Conservation (phyloP, 805 yeast species). For the Ogataea minuta region DNA sequence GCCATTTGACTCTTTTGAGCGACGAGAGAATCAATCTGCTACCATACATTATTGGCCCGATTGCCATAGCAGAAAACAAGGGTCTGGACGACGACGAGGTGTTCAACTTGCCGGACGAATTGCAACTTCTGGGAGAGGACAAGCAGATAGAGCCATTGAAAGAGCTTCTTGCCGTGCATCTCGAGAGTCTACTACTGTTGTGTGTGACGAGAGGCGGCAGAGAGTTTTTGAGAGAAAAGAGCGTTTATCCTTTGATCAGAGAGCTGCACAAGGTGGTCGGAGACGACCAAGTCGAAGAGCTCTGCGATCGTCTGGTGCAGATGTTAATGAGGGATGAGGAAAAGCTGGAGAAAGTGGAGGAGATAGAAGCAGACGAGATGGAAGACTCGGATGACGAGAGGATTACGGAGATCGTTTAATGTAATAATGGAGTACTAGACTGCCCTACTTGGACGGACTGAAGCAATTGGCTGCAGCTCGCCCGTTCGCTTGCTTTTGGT, state of each 20-base stretch:
- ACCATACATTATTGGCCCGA: constrained; percentile 79
- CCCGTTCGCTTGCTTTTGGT: no score
- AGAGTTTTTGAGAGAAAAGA: constrained; percentile 72
- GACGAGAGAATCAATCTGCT: constrained; percentile 68
- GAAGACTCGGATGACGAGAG: constrained; percentile 50
- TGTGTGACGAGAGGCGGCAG: constrained; percentile 75
- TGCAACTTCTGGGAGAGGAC: constrained; percentile 74
- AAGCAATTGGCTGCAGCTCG: no score
- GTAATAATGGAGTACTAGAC: neutral
- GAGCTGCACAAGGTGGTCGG: constrained; percentile 69
- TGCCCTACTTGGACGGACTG: no score
- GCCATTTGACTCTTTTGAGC: constrained; percentile 58
- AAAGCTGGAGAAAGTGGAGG: constrained; percentile 43
- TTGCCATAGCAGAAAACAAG: constrained; percentile 58
- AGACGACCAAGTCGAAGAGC: constrained; percentile 49
- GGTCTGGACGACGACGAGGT: constrained; percentile 79
- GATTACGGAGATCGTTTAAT: constrained; percentile 51
- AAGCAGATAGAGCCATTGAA: constrained; percentile 72
- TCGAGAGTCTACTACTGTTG: constrained; percentile 76
- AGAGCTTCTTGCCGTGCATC: constrained; percentile 64
- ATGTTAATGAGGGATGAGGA: constrained; percentile 91
- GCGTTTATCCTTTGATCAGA: constrained; percentile 82
- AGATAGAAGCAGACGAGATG: constrained; percentile 42
- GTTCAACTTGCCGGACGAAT: constrained; percentile 83
- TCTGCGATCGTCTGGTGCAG: constrained; percentile 83